Conservation (phyloP, 1,284 basidiomycete genomes). For the Naganishia sp. region DNA sequence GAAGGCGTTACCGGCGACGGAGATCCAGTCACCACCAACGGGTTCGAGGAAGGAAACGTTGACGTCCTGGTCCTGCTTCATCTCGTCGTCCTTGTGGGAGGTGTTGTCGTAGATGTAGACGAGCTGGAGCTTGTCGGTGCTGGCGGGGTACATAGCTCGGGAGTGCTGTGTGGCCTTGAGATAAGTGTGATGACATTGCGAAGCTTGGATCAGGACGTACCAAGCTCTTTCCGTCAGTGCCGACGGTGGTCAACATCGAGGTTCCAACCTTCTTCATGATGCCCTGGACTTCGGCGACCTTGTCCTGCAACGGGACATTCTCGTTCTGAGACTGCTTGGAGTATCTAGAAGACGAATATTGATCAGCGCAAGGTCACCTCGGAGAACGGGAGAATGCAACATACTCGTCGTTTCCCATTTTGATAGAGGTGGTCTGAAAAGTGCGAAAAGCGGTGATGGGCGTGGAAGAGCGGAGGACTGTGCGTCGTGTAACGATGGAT, state of each 20-base stretch:
- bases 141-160: constrained; percentile 33
- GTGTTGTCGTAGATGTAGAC: constrained; percentile 60
- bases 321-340: constrained; percentile 30
- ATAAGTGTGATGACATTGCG: not conserved
- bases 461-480: constrained; percentile 12
- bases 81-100: constrained; percentile 74
- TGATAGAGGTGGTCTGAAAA: constrained; percentile 31
- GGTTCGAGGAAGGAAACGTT: constrained; percentile 78
- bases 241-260: constrained; percentile 35
- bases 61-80: constrained; percentile 71
- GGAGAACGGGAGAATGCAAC: not conserved
- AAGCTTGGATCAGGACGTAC: constrained; percentile 1
- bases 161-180: constrained; percentile 26
- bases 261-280: constrained; percentile 35
- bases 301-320: constrained; percentile 29
- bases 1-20: constrained; percentile 71
- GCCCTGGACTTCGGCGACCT: constrained; percentile 31
- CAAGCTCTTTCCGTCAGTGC: constrained; percentile 34
- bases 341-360: constrained; percentile 19
- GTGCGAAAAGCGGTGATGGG: constrained; percentile 26
- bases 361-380: not conserved
- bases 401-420: constrained; percentile 34
- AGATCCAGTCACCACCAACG: constrained; percentile 77
- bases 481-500: constrained; percentile 19
- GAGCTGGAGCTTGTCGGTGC: constrained; percentile 28